Conservation (phyloP, 163 green algal genomes). For the Prototheca cutis region DNA sequence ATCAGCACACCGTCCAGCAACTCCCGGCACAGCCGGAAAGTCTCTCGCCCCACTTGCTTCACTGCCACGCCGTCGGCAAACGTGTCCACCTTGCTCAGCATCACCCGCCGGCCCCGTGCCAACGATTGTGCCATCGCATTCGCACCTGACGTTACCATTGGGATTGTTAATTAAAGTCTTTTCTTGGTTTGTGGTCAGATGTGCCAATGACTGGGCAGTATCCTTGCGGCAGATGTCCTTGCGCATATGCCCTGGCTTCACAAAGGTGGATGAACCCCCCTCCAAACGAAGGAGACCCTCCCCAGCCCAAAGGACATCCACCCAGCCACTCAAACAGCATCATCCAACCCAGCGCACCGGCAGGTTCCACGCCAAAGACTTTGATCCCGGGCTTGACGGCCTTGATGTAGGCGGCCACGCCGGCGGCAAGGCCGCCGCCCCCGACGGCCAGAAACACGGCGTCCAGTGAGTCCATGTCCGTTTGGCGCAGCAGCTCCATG, state of each 20-base stretch:
- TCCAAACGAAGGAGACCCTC: no score
- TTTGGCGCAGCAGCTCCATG: constrained; percentile 81
- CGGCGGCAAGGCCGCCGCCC: constrained; percentile 84
- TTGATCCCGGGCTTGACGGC: constrained; percentile 69
- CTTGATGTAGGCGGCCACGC: constrained; percentile 85
- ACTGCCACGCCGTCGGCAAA: constrained; percentile 71
- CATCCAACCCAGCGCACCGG: no score
- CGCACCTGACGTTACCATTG: no score
- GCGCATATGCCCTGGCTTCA: no score
- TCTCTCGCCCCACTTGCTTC: constrained; percentile 68
- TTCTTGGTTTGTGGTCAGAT: no score
- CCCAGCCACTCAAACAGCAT: no score
- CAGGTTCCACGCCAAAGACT: constrained; percentile 87
- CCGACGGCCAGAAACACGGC: constrained; percentile 83
- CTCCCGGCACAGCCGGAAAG: constrained; percentile 79
- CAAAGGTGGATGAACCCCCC: no score
- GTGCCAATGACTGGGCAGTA: no score
- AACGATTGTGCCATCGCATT: constrained; percentile 87
- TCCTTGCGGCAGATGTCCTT: no score
- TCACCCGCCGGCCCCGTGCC: constrained; percentile 52
- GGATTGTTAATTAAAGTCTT: no score
- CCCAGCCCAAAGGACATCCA: no score
- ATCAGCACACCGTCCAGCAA: constrained; percentile 82
- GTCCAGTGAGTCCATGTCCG: constrained; percentile 39
- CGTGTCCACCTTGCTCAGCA: constrained; percentile 70